These are phyloP conservation scores for Kwoniella pini DNA, from an alignment of 768 basidiomycete species.

Conservation along the genomic window DNA sequence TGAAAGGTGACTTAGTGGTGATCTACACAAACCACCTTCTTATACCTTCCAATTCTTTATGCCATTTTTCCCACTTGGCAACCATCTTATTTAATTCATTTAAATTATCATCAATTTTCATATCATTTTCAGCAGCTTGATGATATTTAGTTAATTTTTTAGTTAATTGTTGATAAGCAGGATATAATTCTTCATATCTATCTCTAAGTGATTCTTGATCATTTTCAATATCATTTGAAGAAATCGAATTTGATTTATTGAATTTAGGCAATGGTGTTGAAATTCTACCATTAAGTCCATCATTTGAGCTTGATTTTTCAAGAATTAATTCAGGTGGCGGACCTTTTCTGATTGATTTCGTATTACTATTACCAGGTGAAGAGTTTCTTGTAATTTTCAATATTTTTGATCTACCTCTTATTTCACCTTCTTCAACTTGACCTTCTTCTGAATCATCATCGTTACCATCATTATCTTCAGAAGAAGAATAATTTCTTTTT, in stretches of 20 bases:
- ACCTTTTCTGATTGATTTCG: conserved; percentile 2
- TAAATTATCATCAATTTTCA: conserved; percentile 17
- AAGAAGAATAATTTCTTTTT: not conserved
- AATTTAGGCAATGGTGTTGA: conserved; percentile 6
- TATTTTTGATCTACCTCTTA: conserved; percentile 14
- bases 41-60: conserved; percentile 39
- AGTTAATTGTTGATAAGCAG: conserved; percentile 38
- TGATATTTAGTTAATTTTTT: conserved; percentile 30
- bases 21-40: conserved; percentile 35
- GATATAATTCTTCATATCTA: conserved; percentile 44
- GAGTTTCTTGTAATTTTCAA: not conserved
- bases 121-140: conserved; percentile 28
- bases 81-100: conserved; percentile 37
- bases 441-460: conserved; percentile 1
- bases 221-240: not conserved
- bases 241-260: not conserved
- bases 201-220: conserved; percentile 34
- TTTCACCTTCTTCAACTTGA: conserved; percentile 20
- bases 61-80: conserved; percentile 41
- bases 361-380: not conserved
- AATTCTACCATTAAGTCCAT: not conserved
- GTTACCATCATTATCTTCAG: conserved; percentile 1
- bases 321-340: conserved; percentile 20
- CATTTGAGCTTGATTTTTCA: not conserved
- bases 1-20: too few relatives aligned